Conservation (phyloP, 2,329 filamentous ascomycete species). For the Colletotrichum higginsianum region DNA sequence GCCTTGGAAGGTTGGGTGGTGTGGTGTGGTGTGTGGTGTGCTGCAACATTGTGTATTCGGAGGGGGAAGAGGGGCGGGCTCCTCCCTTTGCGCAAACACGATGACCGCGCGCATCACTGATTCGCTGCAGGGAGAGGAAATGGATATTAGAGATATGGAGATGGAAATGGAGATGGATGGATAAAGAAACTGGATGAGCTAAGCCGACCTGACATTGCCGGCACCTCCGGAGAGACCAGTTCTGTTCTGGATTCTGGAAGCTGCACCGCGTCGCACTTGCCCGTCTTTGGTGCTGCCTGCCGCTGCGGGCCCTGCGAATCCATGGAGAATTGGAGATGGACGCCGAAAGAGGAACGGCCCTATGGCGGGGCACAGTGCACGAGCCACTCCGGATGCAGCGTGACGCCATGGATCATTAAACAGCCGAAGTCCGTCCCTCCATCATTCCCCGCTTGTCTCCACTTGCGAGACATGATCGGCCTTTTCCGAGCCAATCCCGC, state of each 20-base stretch:
- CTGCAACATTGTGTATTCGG: background rate
- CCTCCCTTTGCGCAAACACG: background rate
- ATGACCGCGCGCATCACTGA: background rate
- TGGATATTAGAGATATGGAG: background rate
- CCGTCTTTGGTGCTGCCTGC: constrained; percentile 11
- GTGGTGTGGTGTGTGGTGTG: background rate
- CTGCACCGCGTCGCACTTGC: background rate
- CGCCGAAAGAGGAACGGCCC: constrained; percentile 8
- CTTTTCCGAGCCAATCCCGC: constrained; percentile 34
- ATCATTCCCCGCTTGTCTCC: background rate
- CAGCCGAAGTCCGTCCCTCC: constrained; percentile 9
- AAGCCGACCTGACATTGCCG: background rate
- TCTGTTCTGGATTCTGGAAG: background rate
- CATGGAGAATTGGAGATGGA: background rate
- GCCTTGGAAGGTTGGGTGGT: constrained; percentile 13
- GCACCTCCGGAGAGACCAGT: constrained; percentile 23
- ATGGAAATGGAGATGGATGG: background rate
- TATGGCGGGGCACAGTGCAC: constrained; percentile 28
- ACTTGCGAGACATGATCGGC: background rate
- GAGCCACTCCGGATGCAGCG: background rate
- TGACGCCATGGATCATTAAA: constrained; percentile 24
- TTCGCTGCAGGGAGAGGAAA: background rate
- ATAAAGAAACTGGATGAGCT: background rate
- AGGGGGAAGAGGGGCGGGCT: background rate
- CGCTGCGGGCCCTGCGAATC: background rate